Evolutionary conservation across 495 filamentous ascomycete species (phyloP).

Genomic region (Trichodelitschia bisporula): DNA sequence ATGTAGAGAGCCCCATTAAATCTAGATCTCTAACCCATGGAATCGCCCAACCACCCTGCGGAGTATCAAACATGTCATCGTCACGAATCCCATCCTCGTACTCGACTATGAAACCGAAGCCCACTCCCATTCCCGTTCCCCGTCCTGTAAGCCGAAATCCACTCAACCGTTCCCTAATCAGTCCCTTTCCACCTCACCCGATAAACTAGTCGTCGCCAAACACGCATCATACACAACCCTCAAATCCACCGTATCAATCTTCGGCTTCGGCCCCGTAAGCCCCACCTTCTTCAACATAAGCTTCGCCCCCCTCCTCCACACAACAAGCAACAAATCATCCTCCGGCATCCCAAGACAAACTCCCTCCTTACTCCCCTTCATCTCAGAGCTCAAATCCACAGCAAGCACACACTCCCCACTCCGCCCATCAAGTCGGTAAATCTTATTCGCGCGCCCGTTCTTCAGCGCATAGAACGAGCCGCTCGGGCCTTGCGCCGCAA

Average conservation of each 20-base stretch:
- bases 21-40: too few relatives aligned
- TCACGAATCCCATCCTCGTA: too few relatives aligned
- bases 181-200: too few relatives aligned
- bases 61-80: too few relatives aligned
- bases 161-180: too few relatives aligned
- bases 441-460: slow-evolving; percentile 7
- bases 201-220: too few relatives aligned
- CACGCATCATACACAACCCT: not conserved
- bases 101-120: too few relatives aligned
- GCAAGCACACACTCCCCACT: slow-evolving; percentile 4
- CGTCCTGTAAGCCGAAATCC: too few relatives aligned
- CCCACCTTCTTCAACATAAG: slow-evolving; percentile 7
- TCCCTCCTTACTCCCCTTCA: too few relatives aligned
- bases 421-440: slow-evolving; percentile 3
- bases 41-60: too few relatives aligned
- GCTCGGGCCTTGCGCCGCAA: not conserved
- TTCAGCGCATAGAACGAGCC: slow-evolving; percentile 5
- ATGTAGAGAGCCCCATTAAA: too few relatives aligned
- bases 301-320: slow-evolving; percentile 9
- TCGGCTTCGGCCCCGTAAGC: not conserved
- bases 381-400: slow-evolving; percentile 8
- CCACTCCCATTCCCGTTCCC: too few relatives aligned
- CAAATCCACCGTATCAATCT: not conserved
- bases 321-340: slow-evolving; percentile 5
- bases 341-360: slow-evolving; percentile 8